Conservation (phyloP, 306 rosid species). For the Neltuma alba region DNA sequence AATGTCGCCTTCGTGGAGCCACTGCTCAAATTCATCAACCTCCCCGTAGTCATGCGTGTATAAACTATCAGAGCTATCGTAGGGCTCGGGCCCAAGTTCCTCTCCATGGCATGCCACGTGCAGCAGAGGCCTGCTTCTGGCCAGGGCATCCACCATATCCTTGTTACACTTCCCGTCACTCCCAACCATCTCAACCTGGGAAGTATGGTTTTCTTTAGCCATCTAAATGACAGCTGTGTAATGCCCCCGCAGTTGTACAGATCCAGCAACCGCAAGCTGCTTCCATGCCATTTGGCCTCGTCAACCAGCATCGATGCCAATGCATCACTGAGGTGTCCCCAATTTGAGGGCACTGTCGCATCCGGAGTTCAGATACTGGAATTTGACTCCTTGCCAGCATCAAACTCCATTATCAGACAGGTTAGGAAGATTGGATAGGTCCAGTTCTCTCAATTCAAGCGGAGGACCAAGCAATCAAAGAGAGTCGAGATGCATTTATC, state of each 20-base stretch:
- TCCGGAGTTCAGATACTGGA: conserved; percentile 67
- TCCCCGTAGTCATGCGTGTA: conserved; percentile 69
- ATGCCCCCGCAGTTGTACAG: conserved; percentile 88
- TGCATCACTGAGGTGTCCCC: conserved; percentile 87
- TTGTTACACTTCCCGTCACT: conserved; percentile 80
- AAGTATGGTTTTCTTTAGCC: conserved; percentile 95
- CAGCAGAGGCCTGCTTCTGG: conserved; percentile 81
- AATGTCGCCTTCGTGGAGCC: conserved; percentile 71
- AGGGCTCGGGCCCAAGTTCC: conserved; percentile 76
- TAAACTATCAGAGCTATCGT: conserved; percentile 57
- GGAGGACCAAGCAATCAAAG: conserved; percentile 63
- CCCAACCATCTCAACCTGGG: conserved; percentile 93
- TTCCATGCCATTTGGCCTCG: conserved; percentile 76
- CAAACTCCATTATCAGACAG: conserved; percentile 77
- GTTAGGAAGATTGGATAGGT: conserved; percentile 85
- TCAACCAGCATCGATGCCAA: conserved; percentile 86
- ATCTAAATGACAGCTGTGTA: conserved; percentile 71
- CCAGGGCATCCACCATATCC: conserved; percentile 86
- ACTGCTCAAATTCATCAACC: conserved; percentile 81
- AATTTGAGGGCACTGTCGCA: conserved; percentile 84
- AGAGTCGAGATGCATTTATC: conserved; percentile 80
- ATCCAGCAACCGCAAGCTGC: conserved; percentile 76
- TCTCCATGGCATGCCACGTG: conserved; percentile 83
- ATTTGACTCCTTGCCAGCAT: conserved; percentile 66
- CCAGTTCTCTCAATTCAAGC: conserved; percentile 71